Percentiles rank a stretch among this genome's conserved stretches.
These are phyloP conservation scores for Stachybotrys elegans DNA, from an alignment of 2,329 filamentous ascomycete genomes.

Conservation along the genomic window DNA sequence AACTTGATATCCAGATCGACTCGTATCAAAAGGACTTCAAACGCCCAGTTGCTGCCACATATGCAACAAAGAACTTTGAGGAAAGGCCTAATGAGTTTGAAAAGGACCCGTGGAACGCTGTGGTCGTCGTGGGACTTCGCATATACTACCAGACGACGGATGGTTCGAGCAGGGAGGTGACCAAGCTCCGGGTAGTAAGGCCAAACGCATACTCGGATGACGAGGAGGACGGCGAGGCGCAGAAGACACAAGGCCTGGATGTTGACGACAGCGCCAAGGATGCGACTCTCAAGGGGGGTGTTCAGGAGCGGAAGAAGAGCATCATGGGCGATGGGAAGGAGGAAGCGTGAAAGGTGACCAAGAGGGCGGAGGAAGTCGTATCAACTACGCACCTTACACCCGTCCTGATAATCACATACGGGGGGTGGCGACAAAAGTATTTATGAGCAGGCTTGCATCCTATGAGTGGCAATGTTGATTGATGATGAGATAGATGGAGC, in stretches of 20 bases:
- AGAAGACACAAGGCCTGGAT: slow-evolving; percentile 30
- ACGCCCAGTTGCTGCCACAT: background rate
- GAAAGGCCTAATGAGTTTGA: slow-evolving; percentile 36
- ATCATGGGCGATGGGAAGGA: slow-evolving; percentile 23
- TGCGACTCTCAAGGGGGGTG: slow-evolving; percentile 31
- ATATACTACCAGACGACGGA: slow-evolving; percentile 48
- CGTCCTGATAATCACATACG: background rate
- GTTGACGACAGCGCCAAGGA: slow-evolving; percentile 42
- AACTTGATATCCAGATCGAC: slow-evolving; percentile 28
- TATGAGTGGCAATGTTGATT: too few relatives aligned
- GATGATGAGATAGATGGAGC: too few relatives aligned
- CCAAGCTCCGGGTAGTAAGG: slow-evolving; percentile 34
- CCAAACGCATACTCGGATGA: slow-evolving; percentile 28
- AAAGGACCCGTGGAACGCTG: slow-evolving; percentile 57
- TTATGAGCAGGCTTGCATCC: too few relatives aligned
- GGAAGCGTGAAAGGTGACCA: background rate
- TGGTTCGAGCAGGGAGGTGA: slow-evolving; percentile 24
- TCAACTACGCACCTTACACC: background rate
- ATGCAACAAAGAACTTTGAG: background rate
- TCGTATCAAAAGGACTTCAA: slow-evolving; percentile 2
- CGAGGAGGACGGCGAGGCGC: slow-evolving; percentile 15
- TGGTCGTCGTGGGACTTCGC: slow-evolving; percentile 56
- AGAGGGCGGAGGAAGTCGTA: too few relatives aligned
- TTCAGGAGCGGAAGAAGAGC: slow-evolving; percentile 27
- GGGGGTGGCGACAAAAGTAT: background rate